Evolutionary conservation across 176 grass and related monocot species (phyloP), one percentile per base, ranked within the genome.

Genomic region (Musa beccarii): DNA sequence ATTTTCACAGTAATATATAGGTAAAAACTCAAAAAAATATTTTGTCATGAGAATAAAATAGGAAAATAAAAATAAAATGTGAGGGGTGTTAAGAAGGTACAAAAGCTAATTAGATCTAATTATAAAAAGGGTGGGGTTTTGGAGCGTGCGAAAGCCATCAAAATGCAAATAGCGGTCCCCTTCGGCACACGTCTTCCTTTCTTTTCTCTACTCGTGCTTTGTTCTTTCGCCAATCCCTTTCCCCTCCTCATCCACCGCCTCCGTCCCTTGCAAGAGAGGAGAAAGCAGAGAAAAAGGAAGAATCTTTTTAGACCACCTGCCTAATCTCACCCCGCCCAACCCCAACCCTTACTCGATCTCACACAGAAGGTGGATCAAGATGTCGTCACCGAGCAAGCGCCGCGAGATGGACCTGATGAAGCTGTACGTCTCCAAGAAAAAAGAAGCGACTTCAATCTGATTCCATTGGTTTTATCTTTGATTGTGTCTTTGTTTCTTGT

Each of bases 351-450:
- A 22, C 73, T 28, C 67, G 59, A 77, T 65, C 52, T 74, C 49
- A 13, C 25, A 9, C 29, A 73, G 55, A 49, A 8, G 53, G 69
- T 20, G 34, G 63, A 49, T 10, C 56, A 28, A 25, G 80, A 96
- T 96, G 93, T 96, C 93, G 64, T 96, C 93, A 4, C 93, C 89
- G 10, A 96, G 93, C 93, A 96, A 96, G 78, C 93, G 93, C 81
- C 89, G 93, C 69, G 93, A 96, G 84, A 96, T 96, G 93, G 93
- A 96, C 82, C 83, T 96, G 24, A 96, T 96, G 93, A 96, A 96
- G 85, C 85, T 96, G 93, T 96, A 70, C 61, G 86, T 54, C 83
- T 77, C 74, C 89, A 63, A 63, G 22, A 54, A 9, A 57, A n/a
- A 67, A 53, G 51, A 53, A 52, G 24, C 29, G 11, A 14, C 13